Conservation (phyloP, 2,329 filamentous ascomycete genomes). For the Stachybotrys elegans region DNA sequence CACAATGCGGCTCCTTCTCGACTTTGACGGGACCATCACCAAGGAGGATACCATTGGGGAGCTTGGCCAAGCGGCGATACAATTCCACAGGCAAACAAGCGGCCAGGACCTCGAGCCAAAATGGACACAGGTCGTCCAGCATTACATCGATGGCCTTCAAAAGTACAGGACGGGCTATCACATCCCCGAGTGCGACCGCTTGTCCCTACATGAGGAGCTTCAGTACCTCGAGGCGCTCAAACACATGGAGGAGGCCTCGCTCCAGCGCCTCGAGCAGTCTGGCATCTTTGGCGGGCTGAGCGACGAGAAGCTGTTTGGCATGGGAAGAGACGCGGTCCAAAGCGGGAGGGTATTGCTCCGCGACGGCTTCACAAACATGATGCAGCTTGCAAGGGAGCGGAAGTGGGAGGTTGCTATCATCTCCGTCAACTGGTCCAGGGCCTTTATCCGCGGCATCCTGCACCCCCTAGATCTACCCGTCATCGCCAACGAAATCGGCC, state of each 20-base stretch:
- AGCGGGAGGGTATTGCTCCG: conserved; percentile 29
- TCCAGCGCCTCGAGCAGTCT: conserved; percentile 36
- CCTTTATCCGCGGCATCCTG: conserved; percentile 42
- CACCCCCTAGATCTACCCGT: conserved; percentile 26
- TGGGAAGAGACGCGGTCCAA: conserved; percentile 31
- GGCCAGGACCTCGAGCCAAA: conserved; percentile 26
- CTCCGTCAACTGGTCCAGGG: conserved; percentile 47
- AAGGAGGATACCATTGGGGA: conserved; percentile 45
- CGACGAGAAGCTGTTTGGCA: conserved; percentile 24
- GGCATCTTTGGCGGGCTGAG: conserved; percentile 39
- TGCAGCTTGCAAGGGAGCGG: conserved; percentile 17
- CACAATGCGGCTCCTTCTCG: conserved; percentile 44
- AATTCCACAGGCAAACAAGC: conserved; percentile 19
- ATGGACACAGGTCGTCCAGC: conserved; percentile 41
- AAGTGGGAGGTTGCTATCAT: conserved; percentile 38
- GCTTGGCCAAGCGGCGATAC: conserved; percentile 40
- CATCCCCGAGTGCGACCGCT: conserved; percentile 26
- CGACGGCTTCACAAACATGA: conserved; percentile 32
- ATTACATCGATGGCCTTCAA: conserved; percentile 38
- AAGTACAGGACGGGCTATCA: conserved; percentile 29
- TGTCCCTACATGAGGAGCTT: conserved; percentile 31
- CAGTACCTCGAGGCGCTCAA: conserved; percentile 38
- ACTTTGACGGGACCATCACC: conserved; percentile 58
- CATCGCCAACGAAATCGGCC: conserved; percentile 38
- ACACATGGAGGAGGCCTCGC: conserved; percentile 39